Percentiles rank a stretch among this genome's conserved stretches.
Evolutionary conservation across 2,329 filamentous ascomycete species (phyloP).

Genomic region (Plectosphaerella cucumerina): DNA sequence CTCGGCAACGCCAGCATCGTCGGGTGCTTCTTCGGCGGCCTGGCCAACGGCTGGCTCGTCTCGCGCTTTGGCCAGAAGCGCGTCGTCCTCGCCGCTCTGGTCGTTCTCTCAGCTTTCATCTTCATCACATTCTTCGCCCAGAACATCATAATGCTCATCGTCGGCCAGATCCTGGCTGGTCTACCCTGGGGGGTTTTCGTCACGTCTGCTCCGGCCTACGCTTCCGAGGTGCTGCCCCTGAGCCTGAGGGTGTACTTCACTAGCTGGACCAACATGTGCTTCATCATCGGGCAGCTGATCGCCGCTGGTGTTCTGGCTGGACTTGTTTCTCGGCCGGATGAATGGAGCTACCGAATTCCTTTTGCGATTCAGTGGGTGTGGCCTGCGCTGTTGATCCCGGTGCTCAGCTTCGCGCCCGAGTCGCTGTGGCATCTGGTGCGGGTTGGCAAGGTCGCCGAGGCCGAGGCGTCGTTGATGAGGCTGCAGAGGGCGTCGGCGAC

Average conservation of each 20-base stretch:
- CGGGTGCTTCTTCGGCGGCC: conserved; percentile 39
- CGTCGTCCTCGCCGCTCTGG: conserved; percentile 32
- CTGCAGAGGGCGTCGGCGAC: conserved; percentile 11
- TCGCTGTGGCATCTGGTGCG: conserved; percentile 39
- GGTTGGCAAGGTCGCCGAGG: conserved; percentile 24
- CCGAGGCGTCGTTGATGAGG: conserved; percentile 23
- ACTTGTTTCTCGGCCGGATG: conserved; percentile 24
- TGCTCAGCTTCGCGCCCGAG: conserved; percentile 39
- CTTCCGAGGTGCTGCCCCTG: conserved; percentile 35
- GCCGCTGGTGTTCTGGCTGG: conserved; percentile 31
- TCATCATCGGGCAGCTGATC: conserved; percentile 35
- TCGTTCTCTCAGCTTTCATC: conserved; percentile 28
- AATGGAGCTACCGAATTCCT: conserved; percentile 43
- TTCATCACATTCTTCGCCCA: conserved; percentile 33
- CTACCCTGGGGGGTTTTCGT: conserved; percentile 36
- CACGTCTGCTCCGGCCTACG: conserved; percentile 42
- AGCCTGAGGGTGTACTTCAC: conserved; percentile 39
- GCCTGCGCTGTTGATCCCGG: conserved; percentile 34
- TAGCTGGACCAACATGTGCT: conserved; percentile 39
- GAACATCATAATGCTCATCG: conserved; percentile 23
- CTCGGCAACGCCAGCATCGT: conserved; percentile 33
- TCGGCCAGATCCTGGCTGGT: conserved; percentile 30
- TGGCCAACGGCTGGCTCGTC: conserved; percentile 35
- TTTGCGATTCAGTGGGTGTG: conserved; percentile 47
- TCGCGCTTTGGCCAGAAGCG: conserved; percentile 30